Base-by-base conservation (phyloP, 495 filamentous ascomycete species). In the Aspergillus saccharolyticus region DNA sequence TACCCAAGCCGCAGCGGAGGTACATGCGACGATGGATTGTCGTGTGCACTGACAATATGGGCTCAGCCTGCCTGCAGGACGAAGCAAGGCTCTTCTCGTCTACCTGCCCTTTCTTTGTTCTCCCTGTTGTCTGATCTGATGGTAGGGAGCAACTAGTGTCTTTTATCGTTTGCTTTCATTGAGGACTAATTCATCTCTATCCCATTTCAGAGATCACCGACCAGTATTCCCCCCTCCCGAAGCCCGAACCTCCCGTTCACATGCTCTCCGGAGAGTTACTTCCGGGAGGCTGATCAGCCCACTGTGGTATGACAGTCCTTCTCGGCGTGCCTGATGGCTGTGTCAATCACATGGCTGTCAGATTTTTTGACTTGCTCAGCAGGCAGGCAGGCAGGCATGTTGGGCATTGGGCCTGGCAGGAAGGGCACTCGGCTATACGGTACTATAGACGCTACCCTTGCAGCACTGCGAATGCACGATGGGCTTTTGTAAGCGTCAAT, bases 261-360 rank as follows among this genome's bases (percentile, higher is more conserved):
- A 39, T 39, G 33, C 12, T 15, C 33, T 12, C 33, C 33, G 33
- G 33, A 39, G 33, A 39, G 7, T 6, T 39, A 15, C 33, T 39
- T 39, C 33, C 33, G 33, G 33, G 10, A 15, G 33, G 33, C 33
- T 39, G 33, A 39, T 39, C 33, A 39, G 33, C 33, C 33, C 33
- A 39, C 33, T 12, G 2, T 2, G 33, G 33, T 15, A 2, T 39
- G 33, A 39, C 33, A 39, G 7, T 39, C 33, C 33, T 39, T 5
- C 33, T 39, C 33, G 33, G 12, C 33, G 33, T 39, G 33, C 33
- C 7, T 22, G 21, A 28, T 50, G 47, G 21, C 7, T 48, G 46
- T 50, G 47, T 50, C 47, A 50, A 50, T 50, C 47, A 50, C 47
- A 50, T 50, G 47, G 47, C 47, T n/a, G 17, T n/a, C 16, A 50